These are phyloP conservation scores for Penicillium sp. DNA, from an alignment of 2,329 filamentous ascomycete species.

Conservation along the genomic window DNA sequence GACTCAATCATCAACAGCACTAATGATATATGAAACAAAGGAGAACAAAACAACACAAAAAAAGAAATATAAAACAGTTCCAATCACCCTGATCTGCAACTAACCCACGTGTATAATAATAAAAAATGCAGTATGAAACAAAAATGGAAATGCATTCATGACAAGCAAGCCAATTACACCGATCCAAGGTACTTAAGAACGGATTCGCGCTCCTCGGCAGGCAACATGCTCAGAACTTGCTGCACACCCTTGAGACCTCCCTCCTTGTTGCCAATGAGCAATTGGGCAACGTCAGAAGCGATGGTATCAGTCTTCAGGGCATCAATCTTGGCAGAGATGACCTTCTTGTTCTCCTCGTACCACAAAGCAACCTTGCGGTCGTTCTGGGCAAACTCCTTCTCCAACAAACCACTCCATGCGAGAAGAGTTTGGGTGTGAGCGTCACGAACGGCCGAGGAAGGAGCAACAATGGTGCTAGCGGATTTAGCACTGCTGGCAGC, in stretches of 20 bases:
- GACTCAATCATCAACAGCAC: not conserved
- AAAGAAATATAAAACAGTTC: not conserved
- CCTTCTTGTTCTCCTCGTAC: slow-evolving; percentile 93
- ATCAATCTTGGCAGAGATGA: slow-evolving; percentile 79
- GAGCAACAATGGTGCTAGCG: slow-evolving; percentile 32
- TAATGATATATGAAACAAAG: not conserved
- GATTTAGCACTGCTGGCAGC: slow-evolving; percentile 39
- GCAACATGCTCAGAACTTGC: slow-evolving; percentile 79
- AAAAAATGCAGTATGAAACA: not conserved
- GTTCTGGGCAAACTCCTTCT: slow-evolving; percentile 67
- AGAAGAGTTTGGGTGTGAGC: slow-evolving; percentile 70
- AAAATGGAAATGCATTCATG: not conserved
- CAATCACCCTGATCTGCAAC: not conserved
- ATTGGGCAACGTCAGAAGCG: slow-evolving; percentile 64
- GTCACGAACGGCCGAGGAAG: slow-evolving; percentile 48
- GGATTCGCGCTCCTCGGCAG: slow-evolving; percentile 81
- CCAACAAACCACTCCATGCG: slow-evolving; percentile 71
- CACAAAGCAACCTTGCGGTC: slow-evolving; percentile 84
- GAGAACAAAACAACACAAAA: not conserved
- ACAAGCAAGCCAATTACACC: slow-evolving; percentile 16
- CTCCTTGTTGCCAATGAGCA: slow-evolving; percentile 63
- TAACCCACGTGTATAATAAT: slow-evolving; percentile 3
- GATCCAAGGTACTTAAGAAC: slow-evolving; percentile 57
- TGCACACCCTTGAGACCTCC: slow-evolving; percentile 79
- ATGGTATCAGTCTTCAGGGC: slow-evolving; percentile 72